Base-by-base conservation (phyloP, 495 filamentous ascomycete genomes). In the Cercophora sp. region DNA sequence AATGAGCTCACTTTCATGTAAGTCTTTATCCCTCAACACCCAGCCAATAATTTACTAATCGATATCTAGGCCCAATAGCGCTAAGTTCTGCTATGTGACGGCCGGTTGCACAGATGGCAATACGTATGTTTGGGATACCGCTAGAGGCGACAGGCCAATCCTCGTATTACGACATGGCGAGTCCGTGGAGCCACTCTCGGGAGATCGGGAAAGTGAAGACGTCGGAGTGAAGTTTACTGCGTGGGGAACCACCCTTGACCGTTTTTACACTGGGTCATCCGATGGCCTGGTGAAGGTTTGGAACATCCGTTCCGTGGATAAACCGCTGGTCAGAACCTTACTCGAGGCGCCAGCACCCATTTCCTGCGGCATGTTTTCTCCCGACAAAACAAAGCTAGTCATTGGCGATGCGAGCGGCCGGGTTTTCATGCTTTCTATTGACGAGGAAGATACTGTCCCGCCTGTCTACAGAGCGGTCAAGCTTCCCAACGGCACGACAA, bases 251-350 rank as follows among this genome's bases (percentile, higher is more conserved):
- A 77, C 77, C 0, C 68, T 76, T 4, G 81, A 87, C 43, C 75
- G 86, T 0, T 80, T 96, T 39, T 96, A 91, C 60, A 95, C 88
- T n/a, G 93, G 91, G 2, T 85, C 85, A 2, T 93, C 90, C 0
- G 93, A 98, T 62, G 92, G 93, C 1, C 73, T 86, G 0, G 75
- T 98, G 5, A 96, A 90, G 49, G 78, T 83, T 16, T 98, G 93
- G 93, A 83, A 96, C 62, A 74, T 94, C 18, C 70, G 71, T 16
- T 66, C 70, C 1, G 54, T 56, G 16, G 24, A 42, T 2, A 74
- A 78, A 18, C 76, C 84, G 2, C 76, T 86, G 24, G 74, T 96
- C n/a, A 67, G 78, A 20, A 78, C 91, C 36, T 61, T 82, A 1
- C 61, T 79, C 2, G 66, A 71, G 49, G 62, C 73, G 5, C 61